Conservation (phyloP, 2,329 filamentous ascomycete species). For the Diplodia seriata region DNA sequence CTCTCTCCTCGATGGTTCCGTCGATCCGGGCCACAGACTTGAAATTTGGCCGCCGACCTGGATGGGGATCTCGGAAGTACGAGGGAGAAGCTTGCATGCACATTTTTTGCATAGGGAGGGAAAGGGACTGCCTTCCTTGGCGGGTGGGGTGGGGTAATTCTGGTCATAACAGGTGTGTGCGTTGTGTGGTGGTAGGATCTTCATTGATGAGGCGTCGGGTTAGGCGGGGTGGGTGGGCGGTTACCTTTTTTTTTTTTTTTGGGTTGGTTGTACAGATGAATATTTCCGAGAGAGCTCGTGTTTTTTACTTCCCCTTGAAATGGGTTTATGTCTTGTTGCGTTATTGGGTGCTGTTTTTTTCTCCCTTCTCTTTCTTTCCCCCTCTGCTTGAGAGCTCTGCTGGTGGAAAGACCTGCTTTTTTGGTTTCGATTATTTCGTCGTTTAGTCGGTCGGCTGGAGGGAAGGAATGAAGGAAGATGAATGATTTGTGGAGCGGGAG, state of each 20-base stretch:
- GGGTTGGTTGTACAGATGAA: neutral
- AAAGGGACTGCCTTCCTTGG: no score
- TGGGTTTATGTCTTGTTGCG: neutral
- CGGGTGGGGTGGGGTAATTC: neutral
- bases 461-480: neutral
- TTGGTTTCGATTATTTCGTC: neutral
- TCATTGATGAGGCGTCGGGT: neutral
- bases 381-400: neutral
- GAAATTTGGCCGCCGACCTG: no score
- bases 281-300: neutral
- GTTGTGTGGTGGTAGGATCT: neutral
- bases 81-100: neutral
- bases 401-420: conserved; percentile 15
- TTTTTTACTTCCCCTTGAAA: neutral
- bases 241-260: neutral
- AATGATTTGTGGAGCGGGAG: neutral
- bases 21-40: no score
- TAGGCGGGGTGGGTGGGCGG: neutral
- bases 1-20: no score
- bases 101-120: neutral
- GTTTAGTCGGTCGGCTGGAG: neutral
- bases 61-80: neutral
- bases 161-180: neutral
- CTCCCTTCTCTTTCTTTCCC: neutral
- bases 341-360: neutral